Evolutionary conservation across 1,284 basidiomycete genomes (phyloP).

Genomic region (Grifola frondosa): DNA sequence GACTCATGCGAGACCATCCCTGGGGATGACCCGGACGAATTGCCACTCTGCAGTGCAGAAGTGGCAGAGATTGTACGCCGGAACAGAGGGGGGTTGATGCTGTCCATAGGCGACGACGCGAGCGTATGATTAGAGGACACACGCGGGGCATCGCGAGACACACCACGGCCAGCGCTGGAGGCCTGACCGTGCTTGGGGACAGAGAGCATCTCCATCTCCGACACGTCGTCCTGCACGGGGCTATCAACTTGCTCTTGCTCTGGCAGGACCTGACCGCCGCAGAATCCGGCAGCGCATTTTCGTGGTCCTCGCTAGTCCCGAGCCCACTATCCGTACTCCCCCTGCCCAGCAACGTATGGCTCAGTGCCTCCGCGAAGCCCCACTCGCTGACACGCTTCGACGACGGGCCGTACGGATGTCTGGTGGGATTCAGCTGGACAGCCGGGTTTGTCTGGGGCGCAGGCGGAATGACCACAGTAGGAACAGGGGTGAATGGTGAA

Average conservation of each 20-base stretch:
- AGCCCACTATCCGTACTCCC: slow-evolving; percentile 47
- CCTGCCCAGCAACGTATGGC: slow-evolving; percentile 26
- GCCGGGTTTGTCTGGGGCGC: slow-evolving; percentile 5
- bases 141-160: slow-evolving; percentile 11
- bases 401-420: slow-evolving; percentile 27
- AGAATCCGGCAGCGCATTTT: slow-evolving; percentile 15
- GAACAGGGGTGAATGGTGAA: slow-evolving; percentile 42
- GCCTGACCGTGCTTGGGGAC: slow-evolving; percentile 2
- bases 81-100: slow-evolving; percentile 27
- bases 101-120: slow-evolving; percentile 28
- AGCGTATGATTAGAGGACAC: slow-evolving; percentile 27
- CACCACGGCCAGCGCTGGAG: background rate
- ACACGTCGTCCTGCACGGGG: background rate
- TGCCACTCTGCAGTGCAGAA: slow-evolving; percentile 14
- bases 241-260: slow-evolving; percentile 2
- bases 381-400: slow-evolving; percentile 31
- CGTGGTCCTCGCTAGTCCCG: slow-evolving; percentile 44
- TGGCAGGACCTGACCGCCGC: slow-evolving; percentile 10
- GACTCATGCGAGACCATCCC: slow-evolving; percentile 42
- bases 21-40: slow-evolving; percentile 35
- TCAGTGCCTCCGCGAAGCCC: slow-evolving; percentile 34
- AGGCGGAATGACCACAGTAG: slow-evolving; percentile 12
- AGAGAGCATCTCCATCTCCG: slow-evolving; percentile 5
- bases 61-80: slow-evolving; percentile 12
- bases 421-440: slow-evolving; percentile 2